phyloP scores from a whole-genome alignment of 2,329 filamentous ascomycete species.

The Arthroderma sp. region DNA sequence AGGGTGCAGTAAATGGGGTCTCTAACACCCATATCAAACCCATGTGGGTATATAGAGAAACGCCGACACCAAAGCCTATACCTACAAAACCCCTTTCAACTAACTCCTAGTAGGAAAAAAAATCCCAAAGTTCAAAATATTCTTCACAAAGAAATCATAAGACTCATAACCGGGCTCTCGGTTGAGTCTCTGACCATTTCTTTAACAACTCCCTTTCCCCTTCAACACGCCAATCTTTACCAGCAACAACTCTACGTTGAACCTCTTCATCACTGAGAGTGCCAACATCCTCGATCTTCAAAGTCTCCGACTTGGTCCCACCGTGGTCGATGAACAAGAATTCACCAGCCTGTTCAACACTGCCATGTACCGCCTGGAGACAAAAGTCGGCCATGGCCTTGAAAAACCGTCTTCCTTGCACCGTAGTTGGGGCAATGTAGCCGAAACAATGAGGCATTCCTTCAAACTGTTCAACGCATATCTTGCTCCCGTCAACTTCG shows the following conservation, averaged over 20 bases:
- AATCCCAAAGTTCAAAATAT: too few species aligned
- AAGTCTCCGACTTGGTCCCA: slow-evolving; percentile 15
- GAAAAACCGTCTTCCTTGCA: slow-evolving; percentile 40
- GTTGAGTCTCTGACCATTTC: slow-evolving; percentile 17
- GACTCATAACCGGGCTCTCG: background rate
- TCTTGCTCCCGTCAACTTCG: slow-evolving; percentile 23
- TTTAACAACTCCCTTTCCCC: slow-evolving; percentile 23
- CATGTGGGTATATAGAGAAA: too few species aligned
- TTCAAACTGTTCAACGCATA: slow-evolving; percentile 28
- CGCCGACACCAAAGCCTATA: too few species aligned
- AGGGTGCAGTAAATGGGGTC: too few species aligned
- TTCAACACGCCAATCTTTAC: slow-evolving; percentile 20
- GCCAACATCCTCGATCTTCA: slow-evolving; percentile 22
- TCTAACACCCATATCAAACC: too few species aligned
- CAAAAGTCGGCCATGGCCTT: slow-evolving; percentile 44
- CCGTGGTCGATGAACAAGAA: slow-evolving; percentile 22
- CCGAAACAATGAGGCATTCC: slow-evolving; percentile 42
- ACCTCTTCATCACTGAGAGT: slow-evolving; percentile 26
- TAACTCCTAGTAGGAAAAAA: too few species aligned
- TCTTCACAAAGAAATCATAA: too few species aligned
- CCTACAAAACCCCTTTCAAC: too few species aligned
- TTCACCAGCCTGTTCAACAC: slow-evolving; percentile 14
- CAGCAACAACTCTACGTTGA: slow-evolving; percentile 16
- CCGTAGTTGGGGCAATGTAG: slow-evolving; percentile 38
- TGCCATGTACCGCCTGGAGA: slow-evolving; percentile 19